phyloP scores from a whole-genome alignment of 2,329 filamentous ascomycete genomes.

The Cryphonectria japonica region DNA sequence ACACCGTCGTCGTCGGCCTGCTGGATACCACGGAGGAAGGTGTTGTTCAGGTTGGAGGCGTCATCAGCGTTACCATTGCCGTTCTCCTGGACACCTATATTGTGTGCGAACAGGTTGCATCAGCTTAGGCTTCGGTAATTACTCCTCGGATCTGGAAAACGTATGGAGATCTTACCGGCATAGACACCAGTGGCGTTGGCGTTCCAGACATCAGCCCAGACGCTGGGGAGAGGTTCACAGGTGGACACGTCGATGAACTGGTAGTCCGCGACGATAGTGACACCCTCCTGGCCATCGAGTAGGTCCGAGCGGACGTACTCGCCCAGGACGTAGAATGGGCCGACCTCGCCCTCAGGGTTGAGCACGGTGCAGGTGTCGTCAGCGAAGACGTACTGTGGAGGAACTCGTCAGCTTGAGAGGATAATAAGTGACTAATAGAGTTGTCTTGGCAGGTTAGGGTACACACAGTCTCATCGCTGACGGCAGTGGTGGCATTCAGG shows the following conservation, averaged over 20 bases:
- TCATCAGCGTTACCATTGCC: constrained; percentile 35
- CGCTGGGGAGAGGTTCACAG: constrained; percentile 39
- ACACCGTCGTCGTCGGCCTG: constrained; percentile 46
- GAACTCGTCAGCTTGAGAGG: neutral
- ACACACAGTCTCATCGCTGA: constrained; percentile 15
- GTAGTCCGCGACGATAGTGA: constrained; percentile 45
- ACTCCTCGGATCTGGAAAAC: neutral
- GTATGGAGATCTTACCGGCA: constrained; percentile 34
- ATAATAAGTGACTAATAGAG: neutral
- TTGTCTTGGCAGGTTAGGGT: neutral
- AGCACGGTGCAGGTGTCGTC: constrained; percentile 32
- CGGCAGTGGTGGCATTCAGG: constrained; percentile 7
- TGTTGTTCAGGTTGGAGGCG: constrained; percentile 43
- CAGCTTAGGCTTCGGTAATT: neutral
- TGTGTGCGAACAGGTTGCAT: neutral
- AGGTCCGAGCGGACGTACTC: constrained; percentile 44
- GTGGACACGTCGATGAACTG: constrained; percentile 48
- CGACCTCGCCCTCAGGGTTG: constrained; percentile 39
- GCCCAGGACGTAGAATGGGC: constrained; percentile 40
- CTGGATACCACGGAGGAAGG: constrained; percentile 50
- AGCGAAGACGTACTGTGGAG: constrained; percentile 13
- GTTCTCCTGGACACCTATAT: constrained; percentile 31
- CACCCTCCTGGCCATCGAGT: constrained; percentile 41
- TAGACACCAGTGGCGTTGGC: constrained; percentile 48
- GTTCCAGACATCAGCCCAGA: constrained; percentile 31